phyloP scores from a whole-genome alignment of 768 basidiomycete genomes.

The Podaxis sp. region DNA sequence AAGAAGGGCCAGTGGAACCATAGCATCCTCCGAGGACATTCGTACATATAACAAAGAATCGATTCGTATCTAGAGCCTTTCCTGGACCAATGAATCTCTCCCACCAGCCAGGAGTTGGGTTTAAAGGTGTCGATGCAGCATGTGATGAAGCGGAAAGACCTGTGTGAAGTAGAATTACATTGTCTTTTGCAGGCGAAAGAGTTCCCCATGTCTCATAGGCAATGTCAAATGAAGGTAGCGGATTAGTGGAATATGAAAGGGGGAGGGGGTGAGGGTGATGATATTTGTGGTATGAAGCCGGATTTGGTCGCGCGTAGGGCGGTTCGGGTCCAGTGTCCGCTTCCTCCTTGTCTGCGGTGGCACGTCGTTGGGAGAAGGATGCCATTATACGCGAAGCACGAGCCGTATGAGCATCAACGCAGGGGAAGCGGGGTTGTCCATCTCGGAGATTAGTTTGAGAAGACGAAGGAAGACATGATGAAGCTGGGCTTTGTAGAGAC shows the following conservation, averaged over 20 bases:
- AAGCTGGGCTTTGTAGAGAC: not conserved
- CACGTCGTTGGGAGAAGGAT: slow-evolving; percentile 19
- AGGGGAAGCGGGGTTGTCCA: slow-evolving; percentile 49
- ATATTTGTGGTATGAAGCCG: slow-evolving; percentile 67
- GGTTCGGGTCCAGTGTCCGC: slow-evolving; percentile 71
- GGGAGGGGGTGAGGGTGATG: slow-evolving; percentile 58
- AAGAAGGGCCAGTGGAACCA: slow-evolving; percentile 93
- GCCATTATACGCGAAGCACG: slow-evolving; percentile 52
- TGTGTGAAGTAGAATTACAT: slow-evolving; percentile 93
- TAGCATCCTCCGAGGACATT: slow-evolving; percentile 98
- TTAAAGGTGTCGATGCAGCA: slow-evolving; percentile 75
- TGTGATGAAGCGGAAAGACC: slow-evolving; percentile 96
- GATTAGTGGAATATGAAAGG: slow-evolving; percentile 47
- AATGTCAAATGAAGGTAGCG: slow-evolving; percentile 71
- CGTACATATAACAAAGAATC: slow-evolving; percentile 91
- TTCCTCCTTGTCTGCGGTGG: slow-evolving; percentile 16
- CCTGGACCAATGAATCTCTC: slow-evolving; percentile 97
- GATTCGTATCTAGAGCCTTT: slow-evolving; percentile 87
- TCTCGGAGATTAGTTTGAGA: slow-evolving; percentile 6
- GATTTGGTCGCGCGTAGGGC: slow-evolving; percentile 75
- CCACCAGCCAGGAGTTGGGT: slow-evolving; percentile 94
- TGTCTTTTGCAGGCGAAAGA: slow-evolving; percentile 71
- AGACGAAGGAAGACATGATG: slow-evolving; percentile 10
- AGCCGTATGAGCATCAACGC: slow-evolving; percentile 77
- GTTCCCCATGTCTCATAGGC: slow-evolving; percentile 99